These are phyloP conservation scores for Fusarium graminum DNA, from an alignment of 2,329 filamentous ascomycete genomes.

Conservation along the genomic window DNA sequence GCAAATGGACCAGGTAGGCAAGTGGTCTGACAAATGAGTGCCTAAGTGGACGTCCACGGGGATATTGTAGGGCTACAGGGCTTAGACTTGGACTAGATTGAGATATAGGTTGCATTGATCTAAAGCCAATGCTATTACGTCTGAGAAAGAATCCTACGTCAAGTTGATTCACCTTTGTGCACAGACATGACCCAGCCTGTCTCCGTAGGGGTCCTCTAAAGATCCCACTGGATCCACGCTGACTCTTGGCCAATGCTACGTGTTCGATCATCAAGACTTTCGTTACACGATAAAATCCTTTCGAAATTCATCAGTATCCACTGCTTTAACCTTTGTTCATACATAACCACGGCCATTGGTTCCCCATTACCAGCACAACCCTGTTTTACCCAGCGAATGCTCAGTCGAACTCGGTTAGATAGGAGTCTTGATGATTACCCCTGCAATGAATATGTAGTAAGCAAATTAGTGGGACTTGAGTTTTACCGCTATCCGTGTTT, in stretches of 20 bases:
- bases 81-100: neutral
- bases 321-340: neutral
- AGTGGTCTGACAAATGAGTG: neutral
- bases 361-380: neutral
- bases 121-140: slow-evolving; percentile 2
- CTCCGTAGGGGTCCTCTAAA: neutral
- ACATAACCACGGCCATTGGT: neutral
- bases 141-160: slow-evolving; percentile 5
- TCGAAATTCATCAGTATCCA: neutral
- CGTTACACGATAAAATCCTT: neutral
- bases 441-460: neutral
- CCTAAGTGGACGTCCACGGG: neutral
- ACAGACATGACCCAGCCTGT: neutral
- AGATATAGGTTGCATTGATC: neutral
- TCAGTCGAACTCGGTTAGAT: too few species aligned
- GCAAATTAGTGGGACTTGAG: neutral
- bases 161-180: too few species aligned
- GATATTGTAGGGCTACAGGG: slow-evolving; percentile 7
- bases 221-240: neutral
- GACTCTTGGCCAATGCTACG: neutral
- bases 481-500: neutral
- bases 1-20: neutral
- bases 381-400: neutral
- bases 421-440: too few species aligned
- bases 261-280: neutral